Percentiles rank a stretch among this genome's conserved stretches.
Conservation (phyloP, 208 protist genomes). For the Leishmania martiniquensis region DNA sequence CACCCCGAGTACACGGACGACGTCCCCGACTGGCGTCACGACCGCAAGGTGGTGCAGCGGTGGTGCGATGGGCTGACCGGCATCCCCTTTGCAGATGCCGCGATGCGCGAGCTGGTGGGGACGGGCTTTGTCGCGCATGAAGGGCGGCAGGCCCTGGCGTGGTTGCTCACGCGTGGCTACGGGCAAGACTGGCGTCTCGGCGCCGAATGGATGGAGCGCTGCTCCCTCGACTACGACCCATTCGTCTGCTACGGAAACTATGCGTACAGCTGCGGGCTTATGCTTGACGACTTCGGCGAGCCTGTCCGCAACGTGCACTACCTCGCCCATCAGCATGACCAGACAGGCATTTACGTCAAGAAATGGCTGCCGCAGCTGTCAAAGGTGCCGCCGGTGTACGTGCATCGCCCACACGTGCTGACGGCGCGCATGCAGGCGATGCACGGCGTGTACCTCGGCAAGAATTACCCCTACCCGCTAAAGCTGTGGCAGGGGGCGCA, state of each 20-base stretch:
- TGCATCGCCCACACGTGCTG: slow-evolving; percentile 89
- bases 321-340: slow-evolving; percentile 87
- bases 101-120: slow-evolving; percentile 79
- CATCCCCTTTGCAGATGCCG: slow-evolving; percentile 88
- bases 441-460: slow-evolving; percentile 77
- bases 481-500: slow-evolving; percentile 91
- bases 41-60: slow-evolving; percentile 80
- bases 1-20: slow-evolving; percentile 79
- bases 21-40: slow-evolving; percentile 73
- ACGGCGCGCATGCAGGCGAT: slow-evolving; percentile 89
- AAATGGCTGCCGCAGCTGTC: slow-evolving; percentile 89
- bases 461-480: slow-evolving; percentile 88
- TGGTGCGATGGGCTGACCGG: slow-evolving; percentile 89
- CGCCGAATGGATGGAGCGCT: slow-evolving; percentile 91
- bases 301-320: slow-evolving; percentile 77
- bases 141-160: slow-evolving; percentile 82
- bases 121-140: slow-evolving; percentile 83
- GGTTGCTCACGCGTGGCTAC: slow-evolving; percentile 83
- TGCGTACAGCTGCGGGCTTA: slow-evolving; percentile 75
- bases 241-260: slow-evolving; percentile 90
- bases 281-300: slow-evolving; percentile 87
- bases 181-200: slow-evolving; percentile 90
- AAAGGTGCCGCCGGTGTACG: slow-evolving; percentile 87
- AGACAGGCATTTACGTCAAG: slow-evolving; percentile 91
- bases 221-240: slow-evolving; percentile 89